phyloP scores from a whole-genome alignment of 768 basidiomycete species.

The Cyclocybe aegerita region DNA sequence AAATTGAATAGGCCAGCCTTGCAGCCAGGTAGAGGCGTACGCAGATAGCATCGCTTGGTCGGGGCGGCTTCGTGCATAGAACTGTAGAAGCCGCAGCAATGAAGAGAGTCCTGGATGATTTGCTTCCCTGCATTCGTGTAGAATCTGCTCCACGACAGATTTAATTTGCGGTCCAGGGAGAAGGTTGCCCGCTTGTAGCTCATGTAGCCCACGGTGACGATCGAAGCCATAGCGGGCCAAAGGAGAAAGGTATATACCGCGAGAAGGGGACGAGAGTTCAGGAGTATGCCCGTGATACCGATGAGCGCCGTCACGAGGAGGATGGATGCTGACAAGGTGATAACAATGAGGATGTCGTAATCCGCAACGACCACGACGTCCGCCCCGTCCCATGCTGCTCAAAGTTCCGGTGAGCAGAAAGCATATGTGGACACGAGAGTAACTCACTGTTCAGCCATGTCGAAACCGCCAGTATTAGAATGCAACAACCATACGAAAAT shows the following conservation, averaged over 20 bases:
- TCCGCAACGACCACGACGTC: constrained; percentile 65
- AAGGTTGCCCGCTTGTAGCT: constrained; percentile 60
- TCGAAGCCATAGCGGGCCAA: constrained; percentile 58
- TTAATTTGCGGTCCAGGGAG: constrained; percentile 64
- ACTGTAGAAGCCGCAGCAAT: constrained; percentile 68
- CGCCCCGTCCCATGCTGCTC: constrained; percentile 57
- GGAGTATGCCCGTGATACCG: constrained; percentile 58
- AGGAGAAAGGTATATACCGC: constrained; percentile 67
- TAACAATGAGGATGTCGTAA: constrained; percentile 50
- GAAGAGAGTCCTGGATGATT: constrained; percentile 58
- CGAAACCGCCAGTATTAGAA: constrained; percentile 49
- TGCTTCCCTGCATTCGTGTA: constrained; percentile 54
- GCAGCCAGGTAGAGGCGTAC: constrained; percentile 66
- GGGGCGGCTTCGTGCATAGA: constrained; percentile 59
- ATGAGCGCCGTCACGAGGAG: constrained; percentile 58
- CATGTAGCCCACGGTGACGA: constrained; percentile 64
- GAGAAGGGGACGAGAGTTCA: constrained; percentile 68
- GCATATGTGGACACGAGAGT: background rate
- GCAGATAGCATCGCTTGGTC: constrained; percentile 59
- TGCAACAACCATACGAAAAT: constrained; percentile 51
- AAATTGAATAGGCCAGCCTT: constrained; percentile 57
- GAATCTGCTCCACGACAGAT: constrained; percentile 65
- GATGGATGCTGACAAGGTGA: constrained; percentile 57
- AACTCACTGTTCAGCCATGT: constrained; percentile 60
- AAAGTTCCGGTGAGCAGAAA: background rate